phyloP scores from a whole-genome alignment of 139 green algal species.

The Axilococcus clingmanii region DNA sequence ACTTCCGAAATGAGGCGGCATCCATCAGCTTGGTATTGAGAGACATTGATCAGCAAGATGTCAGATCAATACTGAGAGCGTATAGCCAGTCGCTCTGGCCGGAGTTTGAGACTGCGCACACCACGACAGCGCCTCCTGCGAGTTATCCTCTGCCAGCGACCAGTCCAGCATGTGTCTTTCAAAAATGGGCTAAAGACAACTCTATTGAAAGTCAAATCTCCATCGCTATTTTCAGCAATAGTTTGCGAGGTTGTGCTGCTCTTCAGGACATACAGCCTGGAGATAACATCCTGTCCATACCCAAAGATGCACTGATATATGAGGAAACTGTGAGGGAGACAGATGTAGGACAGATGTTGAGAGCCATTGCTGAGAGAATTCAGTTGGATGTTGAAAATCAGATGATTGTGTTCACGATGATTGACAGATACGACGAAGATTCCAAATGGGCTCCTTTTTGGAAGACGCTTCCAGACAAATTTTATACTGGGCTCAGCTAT shows the following conservation, averaged over 20 bases:
- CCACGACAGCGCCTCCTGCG: slow-evolving; percentile 8
- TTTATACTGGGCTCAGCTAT: slow-evolving; percentile 40
- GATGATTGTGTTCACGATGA: slow-evolving; percentile 56
- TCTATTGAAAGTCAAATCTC: slow-evolving; percentile 5
- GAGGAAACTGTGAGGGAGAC: slow-evolving; percentile 38
- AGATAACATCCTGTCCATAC: slow-evolving; percentile 28
- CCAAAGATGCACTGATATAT: slow-evolving; percentile 34
- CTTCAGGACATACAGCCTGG: slow-evolving; percentile 25
- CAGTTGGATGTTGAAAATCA: slow-evolving; percentile 41
- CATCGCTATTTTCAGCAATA: slow-evolving; percentile 6
- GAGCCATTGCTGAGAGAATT: slow-evolving; percentile 25
- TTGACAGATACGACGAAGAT: slow-evolving; percentile 44
- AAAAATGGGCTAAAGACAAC: slow-evolving; percentile 11
- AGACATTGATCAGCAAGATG: not conserved
- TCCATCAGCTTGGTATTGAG: slow-evolving; percentile 45
- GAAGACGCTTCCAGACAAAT: slow-evolving; percentile 33
- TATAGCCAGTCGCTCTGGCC: slow-evolving; percentile 17
- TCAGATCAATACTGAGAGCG: slow-evolving; percentile 6
- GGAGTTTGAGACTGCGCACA: slow-evolving; percentile 3
- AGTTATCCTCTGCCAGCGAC: no score
- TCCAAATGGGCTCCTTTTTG: slow-evolving; percentile 33
- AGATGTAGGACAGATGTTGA: slow-evolving; percentile 41
- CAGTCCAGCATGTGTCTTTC: slow-evolving; percentile 3
- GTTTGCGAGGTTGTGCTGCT: slow-evolving; percentile 36
- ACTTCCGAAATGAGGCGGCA: slow-evolving; percentile 53